Evolutionary conservation across 352 stramenopile species (phyloP), one percentile per base, ranked within the genome.

Genomic region (Salisapilia sapeloensis): DNA sequence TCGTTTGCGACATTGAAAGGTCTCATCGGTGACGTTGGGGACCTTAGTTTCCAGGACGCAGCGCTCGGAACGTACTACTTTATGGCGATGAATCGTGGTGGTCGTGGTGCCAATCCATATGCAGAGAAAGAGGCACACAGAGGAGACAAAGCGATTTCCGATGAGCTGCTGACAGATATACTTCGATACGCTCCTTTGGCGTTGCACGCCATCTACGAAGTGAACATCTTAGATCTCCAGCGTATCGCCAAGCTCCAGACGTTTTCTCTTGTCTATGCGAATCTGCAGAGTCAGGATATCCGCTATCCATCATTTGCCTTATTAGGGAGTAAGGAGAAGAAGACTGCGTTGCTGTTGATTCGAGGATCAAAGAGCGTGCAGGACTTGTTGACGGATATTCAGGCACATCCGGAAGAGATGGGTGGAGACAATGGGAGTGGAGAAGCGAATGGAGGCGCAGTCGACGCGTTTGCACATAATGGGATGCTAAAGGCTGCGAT

Each of bases 51-150:
- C 35, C 75, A 91, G 48, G 75, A 91, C 52, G 71, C 72, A 28
- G 70, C 75, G 1, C 65, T 91, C 35, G 75, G 75, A 2, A 80
- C 70, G 11, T 91, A 86, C 28, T 91, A 91, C 33, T 87, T 87
- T 27, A 91, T 91, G 75, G 75, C 75, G 4, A 85, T 82, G 63
- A 87, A 87, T 29, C 69, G 75, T 27, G 75, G 75, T 1, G 62
- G 81, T 13, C 69, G 75, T 13, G 75, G 75, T n/a, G 60, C 65
- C 18, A 56, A 72, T 29, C 75, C 75, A 5, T 58, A 77, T 20
- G 42, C 49, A 4, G 75, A 91, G 26, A 60, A 58, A 12, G 53
- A 72, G 24, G 52, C 53, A 10, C 71, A 91, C 42, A 40, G 40
- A 13, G 60, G 50, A 3, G 85, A 69, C 33, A 24, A 57, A 3